phyloP scores from a whole-genome alignment of 2,329 filamentous ascomycete species.

The Talaromyces atroroseus region DNA sequence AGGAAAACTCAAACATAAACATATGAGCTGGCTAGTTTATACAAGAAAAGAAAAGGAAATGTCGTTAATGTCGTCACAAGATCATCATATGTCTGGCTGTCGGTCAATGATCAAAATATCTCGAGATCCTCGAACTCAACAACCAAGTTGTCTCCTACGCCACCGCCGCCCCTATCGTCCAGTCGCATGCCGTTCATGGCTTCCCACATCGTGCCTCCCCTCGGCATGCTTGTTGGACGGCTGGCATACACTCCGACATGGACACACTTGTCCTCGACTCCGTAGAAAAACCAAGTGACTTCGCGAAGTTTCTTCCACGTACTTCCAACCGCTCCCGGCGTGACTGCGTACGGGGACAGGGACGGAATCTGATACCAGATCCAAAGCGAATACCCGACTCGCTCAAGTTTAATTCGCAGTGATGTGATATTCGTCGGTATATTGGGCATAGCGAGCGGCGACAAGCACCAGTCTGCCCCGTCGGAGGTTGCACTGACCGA shows the following conservation, averaged over 20 bases:
- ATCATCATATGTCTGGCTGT: constrained; percentile 3
- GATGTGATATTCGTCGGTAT: constrained; percentile 40
- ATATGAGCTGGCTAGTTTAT: constrained; percentile 1
- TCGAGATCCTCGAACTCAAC: constrained; percentile 50
- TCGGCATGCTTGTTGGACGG: constrained; percentile 47
- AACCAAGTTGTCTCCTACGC: constrained; percentile 35
- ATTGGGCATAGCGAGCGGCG: constrained; percentile 39
- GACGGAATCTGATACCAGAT: constrained; percentile 51
- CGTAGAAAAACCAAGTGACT: constrained; percentile 59
- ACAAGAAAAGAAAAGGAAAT: constrained; percentile 10
- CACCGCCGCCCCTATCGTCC: constrained; percentile 15
- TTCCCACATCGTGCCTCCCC: constrained; percentile 35
- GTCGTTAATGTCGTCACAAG: constrained; percentile 9
- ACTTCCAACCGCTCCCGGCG: constrained; percentile 36
- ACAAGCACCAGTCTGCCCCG: constrained; percentile 54
- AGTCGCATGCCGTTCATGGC: constrained; percentile 30
- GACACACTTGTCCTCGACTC: constrained; percentile 54
- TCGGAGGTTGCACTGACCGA: constrained; percentile 54
- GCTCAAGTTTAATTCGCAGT: constrained; percentile 53
- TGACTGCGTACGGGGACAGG: constrained; percentile 25
- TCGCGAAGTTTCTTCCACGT: constrained; percentile 55
- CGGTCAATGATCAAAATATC: constrained; percentile 35
- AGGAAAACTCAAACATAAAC: neutral
- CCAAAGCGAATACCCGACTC: constrained; percentile 52
- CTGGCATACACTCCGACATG: constrained; percentile 56